Evolutionary conservation across 1,284 basidiomycete genomes (phyloP).

Genomic region (Apiotrichum brassicae): DNA sequence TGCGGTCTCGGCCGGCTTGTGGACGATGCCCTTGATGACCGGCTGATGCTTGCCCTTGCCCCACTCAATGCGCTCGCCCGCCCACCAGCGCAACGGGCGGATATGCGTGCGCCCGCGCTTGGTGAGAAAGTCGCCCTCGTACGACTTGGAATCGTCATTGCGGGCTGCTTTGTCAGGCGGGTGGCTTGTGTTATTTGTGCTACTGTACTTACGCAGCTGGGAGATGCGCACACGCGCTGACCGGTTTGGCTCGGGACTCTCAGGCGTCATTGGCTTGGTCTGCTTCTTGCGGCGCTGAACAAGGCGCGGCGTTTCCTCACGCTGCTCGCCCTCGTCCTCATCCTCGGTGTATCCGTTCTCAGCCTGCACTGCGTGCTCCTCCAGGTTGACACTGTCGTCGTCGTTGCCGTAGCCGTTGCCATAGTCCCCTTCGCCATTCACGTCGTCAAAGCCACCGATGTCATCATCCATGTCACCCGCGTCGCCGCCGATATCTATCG

Average conservation of each 20-base stretch:
- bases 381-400: neutral
- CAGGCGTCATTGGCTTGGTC: no score
- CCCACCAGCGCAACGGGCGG: conserved; percentile 83
- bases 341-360: neutral
- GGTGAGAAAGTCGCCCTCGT: conserved; percentile 52
- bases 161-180: conserved; percentile 2
- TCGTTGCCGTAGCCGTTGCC: neutral
- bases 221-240: conserved; percentile 12
- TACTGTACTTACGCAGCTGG: conserved; percentile 12
- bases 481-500: no score
- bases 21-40: conserved; percentile 70
- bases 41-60: conserved; percentile 59
- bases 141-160: conserved; percentile 16
- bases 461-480: neutral
- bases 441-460: neutral
- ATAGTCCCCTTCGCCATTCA: neutral
- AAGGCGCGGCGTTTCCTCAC: no score
- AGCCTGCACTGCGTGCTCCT: neutral
- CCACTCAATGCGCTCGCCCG: conserved; percentile 83
- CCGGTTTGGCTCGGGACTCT: no score
- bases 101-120: conserved; percentile 67
- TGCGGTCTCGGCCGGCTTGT: neutral
- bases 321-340: conserved; percentile 2
- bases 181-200: no score
- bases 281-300: no score